phyloP scores from a whole-genome alignment of 1,284 basidiomycete species.

The Apiotrichum montevideense region DNA sequence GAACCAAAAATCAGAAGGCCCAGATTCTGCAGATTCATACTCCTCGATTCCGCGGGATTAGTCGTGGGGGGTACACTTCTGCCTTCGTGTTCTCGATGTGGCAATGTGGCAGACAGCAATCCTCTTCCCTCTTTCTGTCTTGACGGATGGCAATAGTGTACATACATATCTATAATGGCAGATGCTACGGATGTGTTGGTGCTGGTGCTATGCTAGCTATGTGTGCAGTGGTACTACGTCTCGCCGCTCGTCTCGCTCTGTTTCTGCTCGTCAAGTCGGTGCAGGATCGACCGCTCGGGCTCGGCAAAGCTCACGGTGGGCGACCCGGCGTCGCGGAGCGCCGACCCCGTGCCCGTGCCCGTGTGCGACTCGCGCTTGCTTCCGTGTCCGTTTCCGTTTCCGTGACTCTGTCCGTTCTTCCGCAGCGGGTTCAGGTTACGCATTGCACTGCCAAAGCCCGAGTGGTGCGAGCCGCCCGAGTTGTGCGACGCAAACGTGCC shows the following conservation, averaged over 20 bases:
- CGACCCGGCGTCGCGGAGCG: neutral
- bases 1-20: no score
- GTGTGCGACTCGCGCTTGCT: neutral
- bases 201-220: no score
- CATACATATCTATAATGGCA: no score
- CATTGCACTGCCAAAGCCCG: neutral
- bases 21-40: no score
- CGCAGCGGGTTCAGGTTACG: neutral
- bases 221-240: constrained; percentile 1
- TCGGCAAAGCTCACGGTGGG: constrained; percentile 17
- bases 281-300: constrained; percentile 14
- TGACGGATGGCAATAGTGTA: no score
- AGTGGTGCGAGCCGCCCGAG: neutral
- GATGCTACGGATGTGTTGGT: no score
- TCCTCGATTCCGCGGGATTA: no score
- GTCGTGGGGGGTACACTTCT: no score
- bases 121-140: no score
- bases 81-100: constrained; percentile 10
- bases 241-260: no score
- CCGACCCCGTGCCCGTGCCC: neutral
- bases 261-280: neutral
- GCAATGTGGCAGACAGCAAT: no score
- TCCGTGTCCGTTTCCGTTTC: neutral
- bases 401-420: neutral
- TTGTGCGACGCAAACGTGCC: constrained; percentile 24